Percentiles rank a stretch among this genome's conserved stretches.
Conservation (phyloP, 306 rosid species). For the Cucumis melo region DNA sequence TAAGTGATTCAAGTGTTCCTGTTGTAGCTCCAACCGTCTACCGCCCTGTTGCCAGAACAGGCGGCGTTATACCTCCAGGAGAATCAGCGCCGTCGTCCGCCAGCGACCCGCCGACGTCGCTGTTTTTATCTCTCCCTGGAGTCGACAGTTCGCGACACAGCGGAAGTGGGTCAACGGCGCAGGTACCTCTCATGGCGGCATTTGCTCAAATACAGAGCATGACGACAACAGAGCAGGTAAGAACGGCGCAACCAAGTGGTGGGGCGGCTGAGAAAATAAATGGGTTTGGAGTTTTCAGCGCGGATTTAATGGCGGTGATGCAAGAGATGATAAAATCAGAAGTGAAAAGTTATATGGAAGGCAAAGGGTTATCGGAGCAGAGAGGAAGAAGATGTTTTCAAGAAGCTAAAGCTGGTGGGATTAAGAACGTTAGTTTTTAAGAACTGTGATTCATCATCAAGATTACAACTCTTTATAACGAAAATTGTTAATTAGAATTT, state of each 20-base stretch:
- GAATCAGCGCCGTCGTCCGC: slow-evolving; percentile 45
- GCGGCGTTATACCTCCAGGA: slow-evolving; percentile 41
- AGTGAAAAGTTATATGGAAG: slow-evolving; percentile 77
- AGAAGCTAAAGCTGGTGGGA: slow-evolving; percentile 28
- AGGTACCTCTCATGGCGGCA: neutral
- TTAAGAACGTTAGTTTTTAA: slow-evolving; percentile 45
- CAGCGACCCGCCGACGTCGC: slow-evolving; percentile 67
- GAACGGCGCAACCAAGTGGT: neutral
- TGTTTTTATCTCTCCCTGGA: slow-evolving; percentile 71
- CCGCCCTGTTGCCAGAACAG: slow-evolving; percentile 63
- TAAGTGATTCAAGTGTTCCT: slow-evolving; percentile 71
- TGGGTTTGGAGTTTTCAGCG: slow-evolving; percentile 28
- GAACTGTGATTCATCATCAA: slow-evolving; percentile 15
- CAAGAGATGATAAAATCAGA: slow-evolving; percentile 90
- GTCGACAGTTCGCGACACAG: slow-evolving; percentile 35
- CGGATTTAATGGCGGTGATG: slow-evolving; percentile 64
- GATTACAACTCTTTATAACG: neutral
- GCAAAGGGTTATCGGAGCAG: slow-evolving; percentile 57
- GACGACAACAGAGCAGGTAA: neutral
- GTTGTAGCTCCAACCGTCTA: slow-evolving; percentile 31
- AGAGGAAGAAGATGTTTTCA: slow-evolving; percentile 33
- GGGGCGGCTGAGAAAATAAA: neutral
- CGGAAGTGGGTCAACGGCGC: slow-evolving; percentile 4
- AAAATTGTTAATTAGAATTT: slow-evolving; percentile 15
- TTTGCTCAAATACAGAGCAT: neutral